Evolutionary conservation across 2,329 filamentous ascomycete genomes (phyloP).

Genomic region (Aspergillus glaucus): DNA sequence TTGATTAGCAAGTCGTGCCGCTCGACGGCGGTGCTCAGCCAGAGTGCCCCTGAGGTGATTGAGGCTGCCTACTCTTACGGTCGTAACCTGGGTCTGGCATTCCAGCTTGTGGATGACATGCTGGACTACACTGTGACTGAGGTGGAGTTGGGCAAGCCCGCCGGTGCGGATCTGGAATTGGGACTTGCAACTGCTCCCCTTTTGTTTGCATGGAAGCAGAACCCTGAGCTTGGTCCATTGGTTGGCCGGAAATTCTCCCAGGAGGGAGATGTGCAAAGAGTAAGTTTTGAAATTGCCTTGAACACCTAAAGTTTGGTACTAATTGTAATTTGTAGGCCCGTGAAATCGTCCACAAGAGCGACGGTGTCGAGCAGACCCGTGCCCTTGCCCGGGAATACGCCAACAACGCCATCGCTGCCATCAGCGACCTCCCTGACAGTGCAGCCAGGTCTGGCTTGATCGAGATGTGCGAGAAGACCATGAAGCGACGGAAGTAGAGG

Average conservation of each 20-base stretch:
- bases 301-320: constrained; percentile 3
- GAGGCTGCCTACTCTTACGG: constrained; percentile 90
- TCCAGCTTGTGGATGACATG: constrained; percentile 97
- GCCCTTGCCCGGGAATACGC: constrained; percentile 86
- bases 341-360: constrained; percentile 71
- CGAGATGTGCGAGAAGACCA: constrained; percentile 89
- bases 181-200: constrained; percentile 90
- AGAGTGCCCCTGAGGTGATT: constrained; percentile 68
- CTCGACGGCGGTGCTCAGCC: constrained; percentile 78
- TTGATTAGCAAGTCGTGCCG: constrained; percentile 95
- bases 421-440: constrained; percentile 79
- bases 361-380: constrained; percentile 87
- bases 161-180: constrained; percentile 86
- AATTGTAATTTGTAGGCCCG: constrained; percentile 59
- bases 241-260: constrained; percentile 85
- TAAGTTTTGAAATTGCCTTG: constrained; percentile 42
- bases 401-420: constrained; percentile 78
- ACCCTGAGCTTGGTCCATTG: constrained; percentile 73
- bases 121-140: constrained; percentile 88
- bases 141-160: constrained; percentile 84
- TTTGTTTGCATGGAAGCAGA: constrained; percentile 90
- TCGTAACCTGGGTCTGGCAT: constrained; percentile 86
- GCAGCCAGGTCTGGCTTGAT: constrained; percentile 87
- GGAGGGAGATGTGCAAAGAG: constrained; percentile 77
- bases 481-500: constrained; percentile 72